A percentile compares a stretch with the other conserved stretches of the same genome.
These are phyloP conservation scores for Pythium chondricola DNA, from an alignment of 352 stramenopile species.

Conservation along the genomic window DNA sequence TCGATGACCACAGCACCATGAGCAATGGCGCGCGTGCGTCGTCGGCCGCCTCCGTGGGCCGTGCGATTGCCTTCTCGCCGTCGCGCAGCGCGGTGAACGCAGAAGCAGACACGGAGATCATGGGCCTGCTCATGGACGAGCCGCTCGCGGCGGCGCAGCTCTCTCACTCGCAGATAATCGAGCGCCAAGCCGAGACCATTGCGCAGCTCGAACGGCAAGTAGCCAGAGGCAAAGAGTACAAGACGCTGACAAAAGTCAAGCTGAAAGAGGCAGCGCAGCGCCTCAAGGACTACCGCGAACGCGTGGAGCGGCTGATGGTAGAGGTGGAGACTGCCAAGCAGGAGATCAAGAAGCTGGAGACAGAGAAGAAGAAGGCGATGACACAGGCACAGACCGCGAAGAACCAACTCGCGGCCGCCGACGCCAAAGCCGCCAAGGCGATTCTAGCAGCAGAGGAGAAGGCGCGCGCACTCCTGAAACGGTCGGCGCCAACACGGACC, in stretches of 20 bases:
- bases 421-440: neutral
- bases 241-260: conserved; percentile 49
- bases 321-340: conserved; percentile 21
- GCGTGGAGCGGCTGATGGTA: conserved; percentile 40
- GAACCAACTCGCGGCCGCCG: neutral
- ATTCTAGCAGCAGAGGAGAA: conserved; percentile 1
- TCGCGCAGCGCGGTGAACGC: neutral
- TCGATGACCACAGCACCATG: conserved; percentile 8
- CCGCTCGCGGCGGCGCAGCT: conserved; percentile 29
- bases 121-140: conserved; percentile 8
- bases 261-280: conserved; percentile 58
- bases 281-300: conserved; percentile 53
- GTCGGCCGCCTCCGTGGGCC: neutral
- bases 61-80: conserved; percentile 2
- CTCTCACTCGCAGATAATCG: conserved; percentile 68
- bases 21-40: conserved; percentile 16
- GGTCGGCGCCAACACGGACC: too few species aligned
- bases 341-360: conserved; percentile 17
- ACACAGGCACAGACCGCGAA: conserved; percentile 2
- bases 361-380: conserved; percentile 12
- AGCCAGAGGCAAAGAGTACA: conserved; percentile 36
- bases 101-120: neutral
- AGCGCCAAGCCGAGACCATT: conserved; percentile 51
- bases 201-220: conserved; percentile 36
- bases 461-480: too few species aligned